Evolutionary conservation across 108 stramenopile species (phyloP).

Genomic region (Seminavis robusta): DNA sequence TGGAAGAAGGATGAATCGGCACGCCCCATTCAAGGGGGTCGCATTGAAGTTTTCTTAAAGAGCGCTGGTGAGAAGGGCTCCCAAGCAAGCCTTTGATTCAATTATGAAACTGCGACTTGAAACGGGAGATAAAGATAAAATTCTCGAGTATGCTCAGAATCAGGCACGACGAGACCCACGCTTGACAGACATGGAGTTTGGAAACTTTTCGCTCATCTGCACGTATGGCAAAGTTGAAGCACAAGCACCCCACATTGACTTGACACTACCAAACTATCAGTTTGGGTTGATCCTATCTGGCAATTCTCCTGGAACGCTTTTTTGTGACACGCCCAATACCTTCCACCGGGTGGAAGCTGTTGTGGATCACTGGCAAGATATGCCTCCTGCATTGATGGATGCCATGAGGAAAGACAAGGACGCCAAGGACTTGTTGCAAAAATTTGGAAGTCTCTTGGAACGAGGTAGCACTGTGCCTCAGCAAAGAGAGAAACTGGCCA

Average conservation of each 20-base stretch:
- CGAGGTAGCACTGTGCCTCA: no score
- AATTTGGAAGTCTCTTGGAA: background rate
- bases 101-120: background rate
- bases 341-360: background rate
- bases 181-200: background rate
- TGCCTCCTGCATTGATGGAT: background rate
- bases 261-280: conserved; percentile 4
- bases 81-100: background rate
- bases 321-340: background rate
- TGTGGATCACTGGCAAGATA: background rate
- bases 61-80: background rate
- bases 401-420: background rate
- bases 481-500: no score
- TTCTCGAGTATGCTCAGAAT: background rate
- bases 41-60: background rate
- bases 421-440: background rate
- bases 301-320: background rate
- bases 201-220: conserved; percentile 7
- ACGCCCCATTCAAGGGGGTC: conserved; percentile 1
- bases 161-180: background rate
- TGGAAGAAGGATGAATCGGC: no score
- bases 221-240: conserved; percentile 6
- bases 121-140: no score
- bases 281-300: conserved; percentile 3
- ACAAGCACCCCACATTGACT: conserved; percentile 9